These are phyloP conservation scores for Glaciozyma antarctica DNA, from an alignment of 768 basidiomycete species.

Conservation along the genomic window DNA sequence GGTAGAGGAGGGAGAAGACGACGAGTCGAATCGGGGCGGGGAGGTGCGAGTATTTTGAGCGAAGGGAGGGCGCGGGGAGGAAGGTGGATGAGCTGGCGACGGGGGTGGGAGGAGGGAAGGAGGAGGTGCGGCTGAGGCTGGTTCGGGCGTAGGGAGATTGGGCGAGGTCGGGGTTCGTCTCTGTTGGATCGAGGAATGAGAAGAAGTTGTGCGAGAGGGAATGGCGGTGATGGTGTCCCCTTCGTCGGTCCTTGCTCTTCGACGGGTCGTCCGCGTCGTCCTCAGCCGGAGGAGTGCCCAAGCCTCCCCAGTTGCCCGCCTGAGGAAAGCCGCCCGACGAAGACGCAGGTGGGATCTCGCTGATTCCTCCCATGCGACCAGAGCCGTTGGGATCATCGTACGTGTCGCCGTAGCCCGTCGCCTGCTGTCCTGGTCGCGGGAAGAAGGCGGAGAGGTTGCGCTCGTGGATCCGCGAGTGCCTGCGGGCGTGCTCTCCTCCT, in stretches of 20 bases:
- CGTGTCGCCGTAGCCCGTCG: conserved; percentile 19
- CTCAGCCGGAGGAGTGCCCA: background rate
- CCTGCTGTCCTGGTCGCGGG: conserved; percentile 31
- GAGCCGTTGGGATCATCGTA: conserved; percentile 17
- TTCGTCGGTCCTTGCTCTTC: conserved; percentile 1
- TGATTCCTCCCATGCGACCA: background rate
- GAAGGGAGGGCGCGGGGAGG: conserved; percentile 18
- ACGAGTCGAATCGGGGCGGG: conserved; percentile 18
- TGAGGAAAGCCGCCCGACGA: background rate
- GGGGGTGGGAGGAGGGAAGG: conserved; percentile 7
- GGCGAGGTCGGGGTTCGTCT: conserved; percentile 1
- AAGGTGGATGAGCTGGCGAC: conserved; percentile 8
- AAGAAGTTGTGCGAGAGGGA: conserved; percentile 35
- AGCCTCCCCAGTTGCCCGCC: background rate
- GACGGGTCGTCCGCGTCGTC: background rate
- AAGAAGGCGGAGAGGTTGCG: conserved; percentile 37
- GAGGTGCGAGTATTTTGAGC: conserved; percentile 23
- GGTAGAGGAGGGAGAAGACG: conserved; percentile 15
- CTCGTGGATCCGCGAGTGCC: conserved; percentile 33
- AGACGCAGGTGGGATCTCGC: conserved; percentile 3
- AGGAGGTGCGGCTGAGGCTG: background rate
- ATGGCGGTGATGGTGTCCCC: conserved; percentile 36
- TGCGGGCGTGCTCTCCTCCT: conserved; percentile 20
- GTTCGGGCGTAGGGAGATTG: background rate
- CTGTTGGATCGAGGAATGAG: conserved; percentile 21